Percentiles rank a stretch among this genome's conserved stretches.
phyloP scores from a whole-genome alignment of 129 eudicot species.

The Silybum marianum region DNA sequence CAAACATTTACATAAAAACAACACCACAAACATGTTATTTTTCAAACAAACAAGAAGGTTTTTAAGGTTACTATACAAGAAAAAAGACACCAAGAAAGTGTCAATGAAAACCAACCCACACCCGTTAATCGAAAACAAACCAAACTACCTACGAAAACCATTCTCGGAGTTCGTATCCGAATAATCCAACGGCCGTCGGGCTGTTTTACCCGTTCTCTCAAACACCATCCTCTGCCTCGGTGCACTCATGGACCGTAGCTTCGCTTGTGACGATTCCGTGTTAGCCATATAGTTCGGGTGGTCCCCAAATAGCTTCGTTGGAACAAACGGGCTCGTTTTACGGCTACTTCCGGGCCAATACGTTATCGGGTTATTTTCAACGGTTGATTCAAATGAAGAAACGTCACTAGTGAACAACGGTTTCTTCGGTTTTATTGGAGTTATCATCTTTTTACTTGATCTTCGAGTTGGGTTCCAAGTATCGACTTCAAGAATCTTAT shows the following conservation, averaged over 20 bases:
- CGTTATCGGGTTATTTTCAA: slow-evolving; percentile 37
- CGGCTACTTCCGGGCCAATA: slow-evolving; percentile 49
- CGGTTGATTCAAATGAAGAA: slow-evolving; percentile 27
- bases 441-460: slow-evolving; percentile 35
- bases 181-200: slow-evolving; percentile 41
- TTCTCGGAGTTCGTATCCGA: slow-evolving; percentile 57
- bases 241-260: slow-evolving; percentile 75
- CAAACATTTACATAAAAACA: neutral
- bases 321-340: slow-evolving; percentile 51
- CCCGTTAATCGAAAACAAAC: neutral
- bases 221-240: slow-evolving; percentile 62
- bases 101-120: slow-evolving; percentile 2
- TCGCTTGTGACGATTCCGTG: slow-evolving; percentile 77
- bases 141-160: slow-evolving; percentile 34
- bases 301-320: slow-evolving; percentile 42
- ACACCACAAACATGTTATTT: neutral
- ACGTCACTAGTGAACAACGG: slow-evolving; percentile 38
- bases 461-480: slow-evolving; percentile 70
- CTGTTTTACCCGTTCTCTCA: slow-evolving; percentile 27
- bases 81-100: neutral
- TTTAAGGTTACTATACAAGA: slow-evolving; percentile 14
- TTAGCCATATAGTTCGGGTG: slow-evolving; percentile 87
- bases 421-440: slow-evolving; percentile 49
- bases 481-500: slow-evolving; percentile 90
- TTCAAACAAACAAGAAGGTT: slow-evolving; percentile 6